phyloP scores from a whole-genome alignment of 2,329 filamentous ascomycete species.

The Lachnellula subtilissima region DNA sequence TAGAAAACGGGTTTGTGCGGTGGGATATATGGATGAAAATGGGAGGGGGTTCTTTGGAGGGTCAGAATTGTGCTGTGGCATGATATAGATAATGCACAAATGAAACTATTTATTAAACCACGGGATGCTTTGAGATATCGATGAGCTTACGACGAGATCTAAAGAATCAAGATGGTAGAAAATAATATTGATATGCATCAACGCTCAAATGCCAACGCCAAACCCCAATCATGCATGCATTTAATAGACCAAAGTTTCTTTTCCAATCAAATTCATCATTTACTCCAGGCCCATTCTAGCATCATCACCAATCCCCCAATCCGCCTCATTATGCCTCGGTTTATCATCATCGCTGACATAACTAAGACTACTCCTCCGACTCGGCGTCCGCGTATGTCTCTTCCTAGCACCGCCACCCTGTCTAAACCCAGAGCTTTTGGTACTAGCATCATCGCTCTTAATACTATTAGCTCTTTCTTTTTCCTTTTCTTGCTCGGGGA shows the following conservation, averaged over 20 bases:
- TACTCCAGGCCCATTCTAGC: slow-evolving; percentile 77
- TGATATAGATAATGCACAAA: slow-evolving; percentile 6
- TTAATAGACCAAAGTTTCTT: background rate
- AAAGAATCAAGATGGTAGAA: background rate
- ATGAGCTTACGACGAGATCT: background rate
- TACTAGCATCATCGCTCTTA: slow-evolving; percentile 16
- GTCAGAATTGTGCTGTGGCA: background rate
- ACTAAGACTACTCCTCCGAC: slow-evolving; percentile 17
- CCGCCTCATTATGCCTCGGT: slow-evolving; percentile 49
- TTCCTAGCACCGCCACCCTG: slow-evolving; percentile 17
- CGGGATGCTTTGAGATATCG: background rate
- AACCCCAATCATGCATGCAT: background rate
- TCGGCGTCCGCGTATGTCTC: slow-evolving; percentile 15
- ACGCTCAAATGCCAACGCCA: slow-evolving; percentile 1
- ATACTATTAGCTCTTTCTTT: slow-evolving; percentile 7
- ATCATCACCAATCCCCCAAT: slow-evolving; percentile 81
- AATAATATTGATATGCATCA: background rate
- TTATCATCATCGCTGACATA: slow-evolving; percentile 30
- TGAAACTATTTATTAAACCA: background rate
- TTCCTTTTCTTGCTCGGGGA: slow-evolving; percentile 10
- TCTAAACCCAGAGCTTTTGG: slow-evolving; percentile 15
- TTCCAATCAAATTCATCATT: background rate
- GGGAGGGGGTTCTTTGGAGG: background rate
- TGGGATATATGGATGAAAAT: background rate
- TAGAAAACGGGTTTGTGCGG: background rate